Percentiles rank a stretch among this genome's conserved stretches.
These are phyloP conservation scores for Fusarium veterinarium DNA, from an alignment of 2,329 filamentous ascomycete species.

Conservation along the genomic window DNA sequence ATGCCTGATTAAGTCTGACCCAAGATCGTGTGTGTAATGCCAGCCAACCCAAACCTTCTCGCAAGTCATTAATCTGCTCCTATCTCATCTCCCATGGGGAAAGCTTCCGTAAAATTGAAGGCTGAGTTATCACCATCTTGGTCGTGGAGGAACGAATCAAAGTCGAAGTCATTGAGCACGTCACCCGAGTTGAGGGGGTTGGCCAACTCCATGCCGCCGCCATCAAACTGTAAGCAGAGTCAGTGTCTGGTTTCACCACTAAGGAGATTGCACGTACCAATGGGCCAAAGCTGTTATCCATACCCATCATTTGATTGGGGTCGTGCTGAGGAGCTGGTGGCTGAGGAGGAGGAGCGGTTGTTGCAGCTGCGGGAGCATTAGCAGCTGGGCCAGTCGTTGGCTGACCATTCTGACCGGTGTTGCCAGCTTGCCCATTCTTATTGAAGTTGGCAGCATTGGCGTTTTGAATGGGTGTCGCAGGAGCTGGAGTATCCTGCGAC, in stretches of 20 bases:
- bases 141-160: constrained; percentile 74
- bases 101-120: constrained; percentile 67
- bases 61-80: constrained; percentile 61
- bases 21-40: constrained; percentile 45
- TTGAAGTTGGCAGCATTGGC: constrained; percentile 56
- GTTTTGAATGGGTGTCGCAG: constrained; percentile 70
- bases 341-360: constrained; percentile 46
- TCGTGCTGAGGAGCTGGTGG: constrained; percentile 33
- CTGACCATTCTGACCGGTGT: constrained; percentile 48
- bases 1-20: constrained; percentile 54
- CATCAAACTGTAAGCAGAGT: constrained; percentile 51
- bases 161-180: constrained; percentile 74
- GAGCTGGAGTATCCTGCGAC: constrained; percentile 69
- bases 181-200: constrained; percentile 65
- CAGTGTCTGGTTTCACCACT: constrained; percentile 15
- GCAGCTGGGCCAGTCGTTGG: constrained; percentile 45
- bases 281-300: constrained; percentile 55
- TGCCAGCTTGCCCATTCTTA: constrained; percentile 47
- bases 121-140: constrained; percentile 59
- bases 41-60: constrained; percentile 41
- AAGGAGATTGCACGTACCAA: constrained; percentile 55
- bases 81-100: constrained; percentile 68
- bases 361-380: constrained; percentile 47
- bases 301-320: constrained; percentile 55
- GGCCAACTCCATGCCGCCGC: constrained; percentile 62